These are phyloP conservation scores for Cryptosporidium baileyi DNA, from an alignment of 169 alveolate genomes.

Conservation along the genomic window DNA sequence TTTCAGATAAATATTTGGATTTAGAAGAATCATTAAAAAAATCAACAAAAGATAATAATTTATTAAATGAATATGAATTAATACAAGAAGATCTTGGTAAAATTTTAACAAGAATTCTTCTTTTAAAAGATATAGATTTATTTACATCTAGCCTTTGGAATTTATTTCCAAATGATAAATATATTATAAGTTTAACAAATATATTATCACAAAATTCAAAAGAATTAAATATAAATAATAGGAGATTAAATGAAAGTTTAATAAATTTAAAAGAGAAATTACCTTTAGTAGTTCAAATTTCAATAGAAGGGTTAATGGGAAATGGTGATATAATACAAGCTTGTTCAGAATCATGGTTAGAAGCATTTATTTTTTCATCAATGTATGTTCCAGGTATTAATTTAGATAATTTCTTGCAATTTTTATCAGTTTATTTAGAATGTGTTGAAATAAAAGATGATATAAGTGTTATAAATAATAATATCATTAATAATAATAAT, in stretches of 20 bases:
- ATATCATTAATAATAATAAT: background rate
- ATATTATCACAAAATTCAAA: conserved; percentile 6
- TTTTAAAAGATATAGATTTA: conserved; percentile 25
- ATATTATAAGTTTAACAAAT: background rate
- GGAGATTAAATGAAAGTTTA: background rate
- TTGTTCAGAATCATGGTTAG: conserved; percentile 55
- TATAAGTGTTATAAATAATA: background rate
- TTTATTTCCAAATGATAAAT: conserved; percentile 22
- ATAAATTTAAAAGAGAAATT: background rate
- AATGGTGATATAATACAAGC: conserved; percentile 44
- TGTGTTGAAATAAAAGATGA: background rate
- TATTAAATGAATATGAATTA: background rate
- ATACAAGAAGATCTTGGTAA: conserved; percentile 9
- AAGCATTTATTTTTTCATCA: conserved; percentile 54
- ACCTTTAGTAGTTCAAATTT: conserved; percentile 22
- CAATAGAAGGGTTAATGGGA: conserved; percentile 21
- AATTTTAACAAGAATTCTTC: conserved; percentile 7
- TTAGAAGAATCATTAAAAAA: background rate
- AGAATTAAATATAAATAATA: background rate
- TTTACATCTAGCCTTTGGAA: conserved; percentile 38
- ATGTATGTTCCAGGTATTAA: conserved; percentile 38
- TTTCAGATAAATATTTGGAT: conserved; percentile 39
- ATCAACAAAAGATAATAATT: background rate
- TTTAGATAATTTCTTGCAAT: conserved; percentile 30
- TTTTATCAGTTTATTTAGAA: conserved; percentile 31